Conservation (phyloP, 345 rosid genomes). For the Physaria fendleri region DNA sequence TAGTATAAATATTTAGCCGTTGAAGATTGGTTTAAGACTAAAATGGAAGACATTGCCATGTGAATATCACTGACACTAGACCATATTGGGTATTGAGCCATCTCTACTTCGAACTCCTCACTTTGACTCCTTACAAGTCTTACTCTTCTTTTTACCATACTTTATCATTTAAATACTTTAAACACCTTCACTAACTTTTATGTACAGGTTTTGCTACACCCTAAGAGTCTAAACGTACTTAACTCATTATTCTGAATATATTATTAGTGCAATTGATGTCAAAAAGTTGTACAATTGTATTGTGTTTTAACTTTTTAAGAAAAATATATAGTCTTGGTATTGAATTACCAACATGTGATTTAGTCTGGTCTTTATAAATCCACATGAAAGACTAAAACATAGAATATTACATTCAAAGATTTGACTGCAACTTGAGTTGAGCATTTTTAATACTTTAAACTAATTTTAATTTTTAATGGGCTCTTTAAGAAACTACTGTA, state of each 20-base stretch:
- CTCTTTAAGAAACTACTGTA: background rate
- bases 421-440: slow-evolving; percentile 15
- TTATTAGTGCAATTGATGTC: no score
- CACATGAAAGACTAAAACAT: background rate
- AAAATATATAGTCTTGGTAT: slow-evolving; percentile 5
- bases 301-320: background rate
- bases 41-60: slow-evolving; percentile 41
- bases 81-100: slow-evolving; percentile 41
- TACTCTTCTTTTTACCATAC: slow-evolving; percentile 19
- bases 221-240: background rate
- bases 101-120: slow-evolving; percentile 40
- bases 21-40: background rate
- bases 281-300: background rate
- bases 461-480: background rate
- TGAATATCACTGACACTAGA: slow-evolving; percentile 42
- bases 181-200: slow-evolving; percentile 6
- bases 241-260: background rate
- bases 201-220: background rate
- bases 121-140: slow-evolving; percentile 42
- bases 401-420: background rate
- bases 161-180: slow-evolving; percentile 7
- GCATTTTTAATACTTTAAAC: background rate
- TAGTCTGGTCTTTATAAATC: slow-evolving; percentile 13
- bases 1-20: slow-evolving; percentile 21
- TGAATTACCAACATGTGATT: slow-evolving; percentile 11